Base-by-base conservation (phyloP, 352 stramenopile genomes). In the Chrysophaeum taylorii region DNA sequence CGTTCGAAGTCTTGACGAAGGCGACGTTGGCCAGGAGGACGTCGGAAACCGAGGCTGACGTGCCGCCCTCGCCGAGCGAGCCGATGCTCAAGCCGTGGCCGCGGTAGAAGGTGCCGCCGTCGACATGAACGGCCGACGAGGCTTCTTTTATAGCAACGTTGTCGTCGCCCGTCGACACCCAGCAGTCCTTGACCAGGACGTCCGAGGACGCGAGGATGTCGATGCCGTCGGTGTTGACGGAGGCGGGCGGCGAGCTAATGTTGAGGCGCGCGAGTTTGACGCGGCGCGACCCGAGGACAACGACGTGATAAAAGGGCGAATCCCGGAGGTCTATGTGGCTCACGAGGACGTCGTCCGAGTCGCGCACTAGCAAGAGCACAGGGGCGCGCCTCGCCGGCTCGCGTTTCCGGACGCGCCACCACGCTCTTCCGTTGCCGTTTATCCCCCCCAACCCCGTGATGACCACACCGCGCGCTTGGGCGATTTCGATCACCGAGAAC, bases 191-290 rank as follows among this genome's bases (percentile, higher is more conserved):
- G 57, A 66, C n/a, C 9, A 2, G 23, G 16, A 66, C 57, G 57
- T 66, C 35, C 12, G 2, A 7, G 33, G 57, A 42, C 33, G 31
- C 57, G 12, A 66, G 36, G 12, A 66, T 7, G 36, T 66, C 57
- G 36, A 66, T 45, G 36, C 57, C 57, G 57, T 66, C 57, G 33
- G 57, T 66, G 57, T 66, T 66, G 12, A 66, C 57, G 57, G 57
- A 66, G 2, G 33, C 57, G 12, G 57, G 5, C 33, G 31, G 33
- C 33, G 57, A 45, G 14, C 33, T 16, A 36, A 66, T n/a, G 57
- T 35, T 27, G 57, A 66, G 57, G 2, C 57, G 31, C 18, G 1
- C 1, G 12, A 66, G 35, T 18, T 2, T 7, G 57, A 66, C 36
- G 57, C 4, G 31, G 14, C 2, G 1, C 57, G 57, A 66, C 18